Conservation (phyloP, 2,329 filamentous ascomycete species). For the Chaetomiaceae sp. region DNA sequence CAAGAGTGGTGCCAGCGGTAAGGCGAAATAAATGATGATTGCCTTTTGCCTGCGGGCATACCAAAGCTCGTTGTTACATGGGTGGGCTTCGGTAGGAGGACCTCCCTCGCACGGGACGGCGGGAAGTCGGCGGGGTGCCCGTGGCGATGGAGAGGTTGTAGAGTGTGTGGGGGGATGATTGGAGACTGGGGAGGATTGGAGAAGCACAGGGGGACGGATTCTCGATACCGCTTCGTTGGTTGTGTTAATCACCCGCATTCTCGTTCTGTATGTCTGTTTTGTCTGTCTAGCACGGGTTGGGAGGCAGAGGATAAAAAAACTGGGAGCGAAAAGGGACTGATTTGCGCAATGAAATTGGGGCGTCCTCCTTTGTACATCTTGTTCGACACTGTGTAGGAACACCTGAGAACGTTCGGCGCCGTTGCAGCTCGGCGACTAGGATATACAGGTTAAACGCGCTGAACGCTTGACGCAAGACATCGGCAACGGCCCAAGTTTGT, state of each 20-base stretch:
- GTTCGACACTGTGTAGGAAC: too few species aligned
- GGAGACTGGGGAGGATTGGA: too few species aligned
- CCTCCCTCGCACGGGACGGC: too few species aligned
- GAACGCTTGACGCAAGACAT: too few species aligned
- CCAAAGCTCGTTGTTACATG: too few species aligned
- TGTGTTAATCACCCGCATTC: constrained; percentile 5
- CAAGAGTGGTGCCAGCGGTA: constrained; percentile 54
- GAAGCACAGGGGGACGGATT: neutral
- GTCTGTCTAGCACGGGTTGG: neutral
- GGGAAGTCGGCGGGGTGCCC: too few species aligned
- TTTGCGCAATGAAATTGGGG: constrained; percentile 4
- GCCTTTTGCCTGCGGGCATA: neutral
- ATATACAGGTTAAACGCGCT: too few species aligned
- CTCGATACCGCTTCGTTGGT: neutral
- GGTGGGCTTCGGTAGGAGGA: too few species aligned
- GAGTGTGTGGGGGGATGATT: neutral
- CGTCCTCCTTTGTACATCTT: constrained; percentile 2
- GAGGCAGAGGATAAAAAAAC: constrained; percentile 1
- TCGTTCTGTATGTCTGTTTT: neutral
- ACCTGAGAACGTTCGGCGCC: too few species aligned
- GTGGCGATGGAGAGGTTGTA: neutral
- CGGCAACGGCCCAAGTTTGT: too few species aligned
- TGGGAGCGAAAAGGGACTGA: constrained; percentile 2
- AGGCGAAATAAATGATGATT: constrained; percentile 25
- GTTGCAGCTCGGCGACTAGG: too few species aligned